Evolutionary conservation across 2,329 filamentous ascomycete species (phyloP).

Genomic region (Aspergillus fumigatiaffinis): DNA sequence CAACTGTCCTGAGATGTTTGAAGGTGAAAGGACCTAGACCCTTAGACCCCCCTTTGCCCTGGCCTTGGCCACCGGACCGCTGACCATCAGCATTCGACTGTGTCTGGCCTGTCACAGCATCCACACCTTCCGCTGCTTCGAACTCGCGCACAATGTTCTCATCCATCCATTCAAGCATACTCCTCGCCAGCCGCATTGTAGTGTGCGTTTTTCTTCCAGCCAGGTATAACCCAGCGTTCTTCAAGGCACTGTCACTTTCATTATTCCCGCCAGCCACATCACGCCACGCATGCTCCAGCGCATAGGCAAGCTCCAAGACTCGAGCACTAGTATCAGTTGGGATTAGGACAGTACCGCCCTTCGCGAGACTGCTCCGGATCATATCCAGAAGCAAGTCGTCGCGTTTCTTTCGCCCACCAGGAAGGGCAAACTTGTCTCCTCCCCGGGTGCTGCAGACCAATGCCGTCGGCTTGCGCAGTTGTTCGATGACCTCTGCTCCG

Average conservation of each 20-base stretch:
- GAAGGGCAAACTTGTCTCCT: slow-evolving; percentile 64
- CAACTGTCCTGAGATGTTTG: slow-evolving; percentile 75
- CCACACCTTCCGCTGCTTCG: slow-evolving; percentile 56
- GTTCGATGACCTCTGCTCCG: slow-evolving; percentile 87
- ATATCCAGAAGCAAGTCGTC: slow-evolving; percentile 83
- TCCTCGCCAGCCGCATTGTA: slow-evolving; percentile 84
- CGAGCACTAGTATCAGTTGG: slow-evolving; percentile 94
- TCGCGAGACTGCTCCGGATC: slow-evolving; percentile 70
- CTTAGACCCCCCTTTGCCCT: slow-evolving; percentile 39
- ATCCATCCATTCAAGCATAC: slow-evolving; percentile 99
- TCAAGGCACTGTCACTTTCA: slow-evolving; percentile 50
- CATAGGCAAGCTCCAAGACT: slow-evolving; percentile 84
- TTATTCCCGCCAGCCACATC: slow-evolving; percentile 52
- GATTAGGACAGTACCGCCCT: slow-evolving; percentile 86
- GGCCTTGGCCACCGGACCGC: slow-evolving; percentile 26
- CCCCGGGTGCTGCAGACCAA: slow-evolving; percentile 87
- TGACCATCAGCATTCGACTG: slow-evolving; percentile 43
- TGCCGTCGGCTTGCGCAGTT: slow-evolving; percentile 87
- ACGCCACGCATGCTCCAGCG: slow-evolving; percentile 89
- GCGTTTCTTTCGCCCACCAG: slow-evolving; percentile 71
- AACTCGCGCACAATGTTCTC: slow-evolving; percentile 91
- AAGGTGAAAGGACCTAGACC: slow-evolving; percentile 79
- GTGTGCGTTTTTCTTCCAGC: slow-evolving; percentile 82
- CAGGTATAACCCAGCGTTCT: slow-evolving; percentile 64
- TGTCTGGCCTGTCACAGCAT: slow-evolving; percentile 32